A percentile compares a stretch with the other conserved stretches of the same genome.
These are phyloP conservation scores for Byssothecium circinans DNA, from an alignment of 2,329 filamentous ascomycete genomes.

Conservation along the genomic window DNA sequence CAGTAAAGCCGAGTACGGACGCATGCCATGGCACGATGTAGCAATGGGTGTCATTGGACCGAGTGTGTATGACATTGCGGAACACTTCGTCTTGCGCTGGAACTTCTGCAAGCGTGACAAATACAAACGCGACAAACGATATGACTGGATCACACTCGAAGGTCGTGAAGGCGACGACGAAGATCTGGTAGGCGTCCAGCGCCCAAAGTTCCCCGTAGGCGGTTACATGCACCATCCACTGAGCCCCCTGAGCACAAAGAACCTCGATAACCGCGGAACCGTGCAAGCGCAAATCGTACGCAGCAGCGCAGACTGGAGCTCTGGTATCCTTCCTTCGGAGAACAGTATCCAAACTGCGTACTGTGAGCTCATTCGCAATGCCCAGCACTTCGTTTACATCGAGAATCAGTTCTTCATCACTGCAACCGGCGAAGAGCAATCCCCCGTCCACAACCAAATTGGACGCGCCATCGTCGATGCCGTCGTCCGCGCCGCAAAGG, in stretches of 20 bases:
- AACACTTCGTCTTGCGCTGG: slow-evolving; percentile 93
- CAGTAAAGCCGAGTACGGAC: slow-evolving; percentile 84
- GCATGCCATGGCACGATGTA: slow-evolving; percentile 99
- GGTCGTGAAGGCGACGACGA: slow-evolving; percentile 77
- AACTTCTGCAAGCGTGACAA: slow-evolving; percentile 98
- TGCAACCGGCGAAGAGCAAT: slow-evolving; percentile 84
- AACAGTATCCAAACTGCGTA: slow-evolving; percentile 89
- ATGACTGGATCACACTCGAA: slow-evolving; percentile 82
- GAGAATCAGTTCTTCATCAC: slow-evolving; percentile 96
- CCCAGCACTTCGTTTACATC: slow-evolving; percentile 93
- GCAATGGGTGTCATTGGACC: slow-evolving; percentile 89
- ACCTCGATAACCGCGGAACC: slow-evolving; percentile 61
- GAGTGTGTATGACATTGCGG: slow-evolving; percentile 88
- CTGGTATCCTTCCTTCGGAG: slow-evolving; percentile 75
- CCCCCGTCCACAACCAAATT: slow-evolving; percentile 83
- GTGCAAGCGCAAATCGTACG: slow-evolving; percentile 84
- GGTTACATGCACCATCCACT: slow-evolving; percentile 83
- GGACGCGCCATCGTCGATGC: slow-evolving; percentile 90
- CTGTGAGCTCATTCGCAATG: slow-evolving; percentile 78
- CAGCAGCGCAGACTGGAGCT: slow-evolving; percentile 91
- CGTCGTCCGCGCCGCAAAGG: slow-evolving; percentile 76
- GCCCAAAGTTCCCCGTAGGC: slow-evolving; percentile 85
- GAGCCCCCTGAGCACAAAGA: slow-evolving; percentile 69
- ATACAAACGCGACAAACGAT: slow-evolving; percentile 84
- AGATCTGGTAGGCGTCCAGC: slow-evolving; percentile 83